A percentile compares a stretch with the other conserved stretches of the same genome.
phyloP scores from a whole-genome alignment of 1,139 yeast genomes.

The Saccharomyces hybrid region DNA sequence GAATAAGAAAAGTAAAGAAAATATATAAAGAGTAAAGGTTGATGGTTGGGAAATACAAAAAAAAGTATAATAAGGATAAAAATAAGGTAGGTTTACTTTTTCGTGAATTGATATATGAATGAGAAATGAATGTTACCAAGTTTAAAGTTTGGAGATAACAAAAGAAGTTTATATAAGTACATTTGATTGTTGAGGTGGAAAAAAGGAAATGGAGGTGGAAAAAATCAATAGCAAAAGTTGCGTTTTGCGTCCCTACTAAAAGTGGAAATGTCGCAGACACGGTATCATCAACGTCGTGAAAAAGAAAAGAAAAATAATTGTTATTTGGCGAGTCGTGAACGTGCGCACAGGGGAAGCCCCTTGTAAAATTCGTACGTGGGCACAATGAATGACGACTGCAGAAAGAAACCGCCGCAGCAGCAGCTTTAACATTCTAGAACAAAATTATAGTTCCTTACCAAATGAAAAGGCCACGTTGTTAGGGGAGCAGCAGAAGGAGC shows the following conservation, averaged over 20 bases:
- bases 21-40: background rate
- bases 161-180: conserved; percentile 1
- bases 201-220: background rate
- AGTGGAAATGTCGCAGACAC: conserved; percentile 1
- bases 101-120: background rate
- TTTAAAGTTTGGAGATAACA: background rate
- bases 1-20: background rate
- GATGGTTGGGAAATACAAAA: background rate
- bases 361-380: background rate
- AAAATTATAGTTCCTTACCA: background rate
- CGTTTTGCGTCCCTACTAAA: background rate
- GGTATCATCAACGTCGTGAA: background rate
- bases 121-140: background rate
- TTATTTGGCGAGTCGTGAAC: background rate
- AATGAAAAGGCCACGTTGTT: background rate
- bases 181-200: background rate
- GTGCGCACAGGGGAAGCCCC: background rate
- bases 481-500: background rate
- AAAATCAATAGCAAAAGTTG: background rate
- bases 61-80: background rate
- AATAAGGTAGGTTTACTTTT: background rate
- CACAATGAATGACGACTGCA: background rate
- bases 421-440: background rate
- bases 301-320: background rate
- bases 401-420: background rate